A percentile compares a stretch with the other conserved stretches of the same genome.
Conservation (phyloP, 2,329 filamentous ascomycete genomes). For the Paecilomyces niveus region DNA sequence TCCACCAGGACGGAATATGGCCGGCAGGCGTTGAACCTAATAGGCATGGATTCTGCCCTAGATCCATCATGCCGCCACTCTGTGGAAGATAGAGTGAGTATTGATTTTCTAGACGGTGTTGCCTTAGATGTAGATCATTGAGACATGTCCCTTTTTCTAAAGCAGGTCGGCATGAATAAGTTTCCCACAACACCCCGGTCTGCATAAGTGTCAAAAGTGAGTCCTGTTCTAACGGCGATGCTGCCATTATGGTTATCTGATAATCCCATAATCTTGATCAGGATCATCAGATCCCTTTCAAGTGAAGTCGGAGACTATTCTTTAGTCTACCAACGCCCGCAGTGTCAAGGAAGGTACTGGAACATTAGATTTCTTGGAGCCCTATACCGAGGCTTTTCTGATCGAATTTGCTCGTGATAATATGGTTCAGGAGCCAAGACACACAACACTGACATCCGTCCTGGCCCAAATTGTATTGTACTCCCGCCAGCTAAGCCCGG, state of each 20-base stretch:
- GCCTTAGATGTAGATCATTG: neutral
- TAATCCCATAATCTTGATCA: neutral
- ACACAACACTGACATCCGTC: neutral
- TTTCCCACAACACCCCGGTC: neutral
- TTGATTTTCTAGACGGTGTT: neutral
- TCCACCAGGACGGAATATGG: neutral
- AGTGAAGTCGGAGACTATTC: neutral
- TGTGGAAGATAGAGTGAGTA: neutral
- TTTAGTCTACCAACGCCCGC: neutral
- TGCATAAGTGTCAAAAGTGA: neutral
- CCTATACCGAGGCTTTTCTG: neutral
- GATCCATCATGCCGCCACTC: neutral
- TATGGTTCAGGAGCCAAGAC: neutral
- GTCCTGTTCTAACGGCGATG: neutral
- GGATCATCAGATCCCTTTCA: neutral
- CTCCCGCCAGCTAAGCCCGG: neutral
- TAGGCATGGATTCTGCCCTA: neutral
- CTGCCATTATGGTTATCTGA: neutral
- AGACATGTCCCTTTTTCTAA: neutral
- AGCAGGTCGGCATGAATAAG: neutral
- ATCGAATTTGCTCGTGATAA: neutral
- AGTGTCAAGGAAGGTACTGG: neutral
- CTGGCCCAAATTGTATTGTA: neutral
- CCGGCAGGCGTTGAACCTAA: neutral
- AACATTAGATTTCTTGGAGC: neutral